Conservation (phyloP, 106 monocot species). For the Dioscorea zingiberensis region DNA sequence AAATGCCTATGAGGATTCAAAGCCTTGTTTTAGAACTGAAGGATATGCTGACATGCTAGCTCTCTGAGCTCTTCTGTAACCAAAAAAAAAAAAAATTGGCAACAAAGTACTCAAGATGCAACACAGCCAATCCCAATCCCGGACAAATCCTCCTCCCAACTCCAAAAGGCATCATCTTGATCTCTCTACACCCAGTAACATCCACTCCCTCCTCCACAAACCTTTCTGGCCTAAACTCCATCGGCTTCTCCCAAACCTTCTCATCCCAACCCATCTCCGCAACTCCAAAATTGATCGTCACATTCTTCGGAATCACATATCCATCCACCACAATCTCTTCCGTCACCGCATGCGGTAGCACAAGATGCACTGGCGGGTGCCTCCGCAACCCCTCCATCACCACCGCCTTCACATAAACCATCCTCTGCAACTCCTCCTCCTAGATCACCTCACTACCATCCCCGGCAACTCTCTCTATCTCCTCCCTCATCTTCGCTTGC, state of each 20-base stretch:
- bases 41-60: no score
- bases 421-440: conserved; percentile 25
- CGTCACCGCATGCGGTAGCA: conserved; percentile 20
- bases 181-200: conserved; percentile 19
- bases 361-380: conserved; percentile 37
- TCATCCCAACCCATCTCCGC: conserved; percentile 35
- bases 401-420: conserved; percentile 41
- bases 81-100: no score
- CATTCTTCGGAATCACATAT: conserved; percentile 25
- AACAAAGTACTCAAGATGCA: conserved; percentile 7
- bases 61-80: no score
- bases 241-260: conserved; percentile 26
- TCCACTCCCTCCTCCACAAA: conserved; percentile 21
- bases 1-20: no score
- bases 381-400: conserved; percentile 26
- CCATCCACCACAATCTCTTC: conserved; percentile 25
- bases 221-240: conserved; percentile 31
- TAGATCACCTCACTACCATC: background rate
- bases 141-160: conserved; percentile 24
- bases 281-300: conserved; percentile 18
- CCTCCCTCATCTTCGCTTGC: conserved; percentile 18
- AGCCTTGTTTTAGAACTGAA: no score
- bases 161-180: conserved; percentile 25
- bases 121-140: conserved; percentile 9
- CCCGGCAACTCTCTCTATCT: conserved; percentile 11